Evolutionary conservation across 495 filamentous ascomycete genomes (phyloP).

Genomic region (Chaetomium tenue): DNA sequence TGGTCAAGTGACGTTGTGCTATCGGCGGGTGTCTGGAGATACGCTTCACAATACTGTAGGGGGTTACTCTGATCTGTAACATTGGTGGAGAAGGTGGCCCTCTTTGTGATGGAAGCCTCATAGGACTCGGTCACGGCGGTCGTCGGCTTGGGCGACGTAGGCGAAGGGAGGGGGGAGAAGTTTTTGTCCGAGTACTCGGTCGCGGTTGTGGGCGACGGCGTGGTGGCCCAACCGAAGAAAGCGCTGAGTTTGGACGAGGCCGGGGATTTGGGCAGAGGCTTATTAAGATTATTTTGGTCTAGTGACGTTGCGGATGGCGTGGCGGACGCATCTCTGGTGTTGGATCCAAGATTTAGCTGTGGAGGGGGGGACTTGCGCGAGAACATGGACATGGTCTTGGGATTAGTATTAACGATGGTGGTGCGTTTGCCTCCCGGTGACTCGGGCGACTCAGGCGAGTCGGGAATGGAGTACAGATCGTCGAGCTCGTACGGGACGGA

Average conservation of each 20-base stretch:
- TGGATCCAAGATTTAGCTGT: conserved; percentile 45
- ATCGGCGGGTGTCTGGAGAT: conserved; percentile 48
- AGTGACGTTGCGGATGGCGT: conserved; percentile 20
- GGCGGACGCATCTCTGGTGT: conserved; percentile 32
- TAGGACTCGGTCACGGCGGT: conserved; percentile 36
- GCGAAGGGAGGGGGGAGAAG: conserved; percentile 51
- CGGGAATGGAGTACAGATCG: conserved; percentile 32
- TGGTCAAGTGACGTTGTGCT: conserved; percentile 39
- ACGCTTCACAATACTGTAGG: conserved; percentile 47
- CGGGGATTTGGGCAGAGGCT: conserved; percentile 54
- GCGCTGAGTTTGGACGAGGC: conserved; percentile 50
- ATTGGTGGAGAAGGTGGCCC: conserved; percentile 34
- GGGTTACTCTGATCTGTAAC: conserved; percentile 31
- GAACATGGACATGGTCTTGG: conserved; percentile 45
- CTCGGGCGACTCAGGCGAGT: conserved; percentile 29
- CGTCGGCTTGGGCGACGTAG: conserved; percentile 43
- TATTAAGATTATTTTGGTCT: conserved; percentile 43
- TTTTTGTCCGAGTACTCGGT: conserved; percentile 51
- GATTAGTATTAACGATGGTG: conserved; percentile 37
- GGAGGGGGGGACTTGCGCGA: conserved; percentile 50
- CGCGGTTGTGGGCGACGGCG: conserved; percentile 40
- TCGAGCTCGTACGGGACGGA: conserved; percentile 33
- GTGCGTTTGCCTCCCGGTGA: conserved; percentile 23
- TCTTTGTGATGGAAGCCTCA: conserved; percentile 42
- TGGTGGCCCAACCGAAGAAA: conserved; percentile 54